Base-by-base conservation (phyloP, 2,329 filamentous ascomycete genomes). In the Mycosphaerella sp. region DNA sequence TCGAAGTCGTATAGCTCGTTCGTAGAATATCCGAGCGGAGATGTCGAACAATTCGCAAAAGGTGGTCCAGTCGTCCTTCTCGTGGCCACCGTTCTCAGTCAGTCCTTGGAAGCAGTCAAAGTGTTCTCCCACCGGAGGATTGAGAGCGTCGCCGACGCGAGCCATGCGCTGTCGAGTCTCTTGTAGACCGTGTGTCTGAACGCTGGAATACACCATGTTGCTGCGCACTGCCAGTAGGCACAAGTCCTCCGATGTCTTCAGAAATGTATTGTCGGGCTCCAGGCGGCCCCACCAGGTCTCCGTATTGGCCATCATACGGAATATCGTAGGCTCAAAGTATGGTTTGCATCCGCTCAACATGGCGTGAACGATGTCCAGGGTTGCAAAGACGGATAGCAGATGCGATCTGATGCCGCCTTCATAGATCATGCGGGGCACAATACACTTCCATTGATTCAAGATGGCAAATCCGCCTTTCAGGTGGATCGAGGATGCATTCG, bases 381-480 rank as follows among this genome's bases (percentile, higher is more conserved):
- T 57, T 0, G 44, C 41, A 17, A 57, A 57, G 4, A 55, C 42
- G 2, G 55, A 57, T 2, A 57, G 42, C 8, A 57, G 28, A 41
- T 57, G 55, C 2, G 52, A 34, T n/a, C 43, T 32, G 7, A 57
- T 41, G 10, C 55, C 52, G 17, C 46, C 48, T 34, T 44, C 49
- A 4, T 37, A 18, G 6, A 57, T 44, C 52, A 55, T 57, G 6
- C 37, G 28, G 6, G 44, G 34, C 6, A 43, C 50, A n/a, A 48
- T 50, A 17, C 40, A 43, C 6, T 34, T 42, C 55, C 55, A 57
- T 18, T 52, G 55, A 10, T 55, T 45, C n/a, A 57, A 52, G 32
- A 57, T 57, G 14, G 55, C 55, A 28, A 50, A 55, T 14, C 55
- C 55, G 28, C 55, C 55, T 41, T 52, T 54, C 32, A 56, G 32